phyloP scores from a whole-genome alignment of 2,329 filamentous ascomycete species.

The Boeremia exigua region DNA sequence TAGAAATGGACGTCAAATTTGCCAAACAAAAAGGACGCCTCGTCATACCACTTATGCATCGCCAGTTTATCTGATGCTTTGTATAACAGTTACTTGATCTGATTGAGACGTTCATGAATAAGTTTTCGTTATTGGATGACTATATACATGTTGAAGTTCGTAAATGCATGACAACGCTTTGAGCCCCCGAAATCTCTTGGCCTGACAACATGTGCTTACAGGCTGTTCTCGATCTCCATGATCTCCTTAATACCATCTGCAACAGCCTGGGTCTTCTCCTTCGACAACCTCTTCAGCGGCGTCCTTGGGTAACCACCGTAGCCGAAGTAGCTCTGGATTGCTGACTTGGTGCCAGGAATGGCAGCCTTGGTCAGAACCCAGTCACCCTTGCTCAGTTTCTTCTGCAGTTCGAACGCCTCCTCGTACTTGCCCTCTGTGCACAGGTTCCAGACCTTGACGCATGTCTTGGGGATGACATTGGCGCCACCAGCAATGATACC shows the following conservation, averaged over 20 bases:
- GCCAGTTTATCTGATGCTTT: no score
- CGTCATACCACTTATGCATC: no score
- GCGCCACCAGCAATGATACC: constrained; percentile 87
- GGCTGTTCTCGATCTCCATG: constrained; percentile 67
- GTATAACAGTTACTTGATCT: no score
- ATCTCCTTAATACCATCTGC: constrained; percentile 59
- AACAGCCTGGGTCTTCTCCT: constrained; percentile 58
- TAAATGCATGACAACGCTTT: constrained; percentile 21
- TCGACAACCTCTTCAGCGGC: constrained; percentile 71
- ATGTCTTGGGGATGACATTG: constrained; percentile 84
- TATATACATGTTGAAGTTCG: constrained; percentile 26
- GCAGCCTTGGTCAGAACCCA: constrained; percentile 84
- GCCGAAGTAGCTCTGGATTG: constrained; percentile 79
- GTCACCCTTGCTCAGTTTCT: constrained; percentile 77
- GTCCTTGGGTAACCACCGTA: constrained; percentile 79
- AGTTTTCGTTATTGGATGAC: constrained; percentile 19
- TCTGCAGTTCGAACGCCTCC: constrained; percentile 78
- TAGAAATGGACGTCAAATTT: no score
- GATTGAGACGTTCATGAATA: not conserved
- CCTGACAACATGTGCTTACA: constrained; percentile 28
- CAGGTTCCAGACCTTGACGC: constrained; percentile 78
- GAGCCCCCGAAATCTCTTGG: not conserved
- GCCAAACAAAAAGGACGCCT: no score
- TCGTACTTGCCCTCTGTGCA: constrained; percentile 75
- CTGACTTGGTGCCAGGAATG: constrained; percentile 85